Evolutionary conservation across 2,329 filamentous ascomycete species (phyloP).

Genomic region (Diaporthe sp.): DNA sequence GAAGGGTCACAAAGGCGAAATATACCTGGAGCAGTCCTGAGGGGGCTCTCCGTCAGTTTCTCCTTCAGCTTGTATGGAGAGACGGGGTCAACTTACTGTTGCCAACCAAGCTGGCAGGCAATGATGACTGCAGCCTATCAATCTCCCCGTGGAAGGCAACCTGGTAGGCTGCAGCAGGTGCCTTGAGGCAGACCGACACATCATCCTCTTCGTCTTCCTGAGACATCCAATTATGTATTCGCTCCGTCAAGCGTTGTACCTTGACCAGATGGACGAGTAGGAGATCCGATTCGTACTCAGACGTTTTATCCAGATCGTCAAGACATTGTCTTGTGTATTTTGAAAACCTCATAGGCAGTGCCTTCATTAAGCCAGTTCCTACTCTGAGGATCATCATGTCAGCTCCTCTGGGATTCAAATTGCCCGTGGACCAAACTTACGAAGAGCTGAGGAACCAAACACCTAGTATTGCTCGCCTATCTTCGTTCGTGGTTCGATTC

Average conservation of each 20-base stretch:
- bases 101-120: slow-evolving; percentile 53
- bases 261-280: slow-evolving; percentile 62
- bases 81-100: slow-evolving; percentile 53
- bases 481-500: slow-evolving; percentile 62
- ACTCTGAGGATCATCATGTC: slow-evolving; percentile 51
- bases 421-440: slow-evolving; percentile 53
- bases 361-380: slow-evolving; percentile 58
- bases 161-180: slow-evolving; percentile 61
- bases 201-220: slow-evolving; percentile 53
- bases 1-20: slow-evolving; percentile 57
- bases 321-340: slow-evolving; percentile 67
- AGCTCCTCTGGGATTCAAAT: not conserved
- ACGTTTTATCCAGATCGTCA: slow-evolving; percentile 57
- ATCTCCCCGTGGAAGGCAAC: slow-evolving; percentile 62
- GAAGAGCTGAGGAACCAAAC: slow-evolving; percentile 68
- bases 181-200: slow-evolving; percentile 52
- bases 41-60: not conserved
- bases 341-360: slow-evolving; percentile 65
- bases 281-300: slow-evolving; percentile 63
- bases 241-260: slow-evolving; percentile 65
- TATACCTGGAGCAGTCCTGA: slow-evolving; percentile 58
- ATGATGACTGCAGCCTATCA: slow-evolving; percentile 54
- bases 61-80: not conserved
- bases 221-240: slow-evolving; percentile 59
- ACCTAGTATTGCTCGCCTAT: slow-evolving; percentile 65